These are phyloP conservation scores for Paramecium octaurelia DNA, from an alignment of 73 alveolate genomes.

Conservation along the genomic window DNA sequence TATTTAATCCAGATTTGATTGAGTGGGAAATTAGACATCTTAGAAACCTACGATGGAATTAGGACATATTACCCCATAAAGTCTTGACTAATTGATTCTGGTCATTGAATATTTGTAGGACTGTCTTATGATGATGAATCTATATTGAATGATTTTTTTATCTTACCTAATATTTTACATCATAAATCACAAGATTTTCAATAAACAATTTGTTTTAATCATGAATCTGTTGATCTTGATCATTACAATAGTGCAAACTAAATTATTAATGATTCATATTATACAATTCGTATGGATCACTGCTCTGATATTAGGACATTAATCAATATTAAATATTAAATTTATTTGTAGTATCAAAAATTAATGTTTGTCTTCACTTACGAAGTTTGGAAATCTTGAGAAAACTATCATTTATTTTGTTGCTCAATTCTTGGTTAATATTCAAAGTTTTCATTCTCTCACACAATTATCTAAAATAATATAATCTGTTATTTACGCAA, in stretches of 20 bases:
- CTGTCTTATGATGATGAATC: neutral
- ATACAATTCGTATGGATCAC: slow-evolving; percentile 16
- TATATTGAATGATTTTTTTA: neutral
- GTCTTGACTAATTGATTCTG: neutral
- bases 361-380: neutral
- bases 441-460: neutral
- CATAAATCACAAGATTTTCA: neutral
- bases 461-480: neutral
- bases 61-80: neutral
- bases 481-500: neutral
- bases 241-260: neutral
- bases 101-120: neutral
- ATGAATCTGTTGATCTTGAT: neutral
- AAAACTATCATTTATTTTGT: neutral
- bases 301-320: neutral
- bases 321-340: neutral
- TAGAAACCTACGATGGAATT: neutral
- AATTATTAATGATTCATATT: neutral
- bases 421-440: neutral
- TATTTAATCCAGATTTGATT: neutral
- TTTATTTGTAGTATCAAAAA: neutral
- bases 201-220: neutral
- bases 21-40: neutral
- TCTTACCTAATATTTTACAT: neutral
- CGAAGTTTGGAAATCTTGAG: neutral